Evolutionary conservation across 2,329 filamentous ascomycete species (phyloP).

Genomic region (Arthroderma sp.): DNA sequence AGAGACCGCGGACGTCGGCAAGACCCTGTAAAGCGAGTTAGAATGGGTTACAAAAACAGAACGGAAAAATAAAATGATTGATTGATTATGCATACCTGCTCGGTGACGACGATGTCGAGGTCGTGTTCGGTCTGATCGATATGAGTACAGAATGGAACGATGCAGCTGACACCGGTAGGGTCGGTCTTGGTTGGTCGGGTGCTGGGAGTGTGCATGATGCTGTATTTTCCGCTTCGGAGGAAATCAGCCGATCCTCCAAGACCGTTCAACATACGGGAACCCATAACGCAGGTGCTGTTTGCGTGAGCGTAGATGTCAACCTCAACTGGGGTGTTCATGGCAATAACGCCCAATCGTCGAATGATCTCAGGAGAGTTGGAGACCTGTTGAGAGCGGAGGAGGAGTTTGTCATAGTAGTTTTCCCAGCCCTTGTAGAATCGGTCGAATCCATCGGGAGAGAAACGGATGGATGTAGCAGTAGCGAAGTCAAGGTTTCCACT

Average conservation of each 20-base stretch:
- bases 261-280: slow-evolving; percentile 74
- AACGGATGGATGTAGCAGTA: slow-evolving; percentile 78
- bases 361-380: slow-evolving; percentile 88
- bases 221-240: slow-evolving; percentile 65
- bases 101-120: slow-evolving; percentile 72
- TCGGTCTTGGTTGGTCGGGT: slow-evolving; percentile 71
- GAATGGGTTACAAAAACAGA: not conserved
- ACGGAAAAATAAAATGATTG: not conserved
- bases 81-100: slow-evolving; percentile 31
- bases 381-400: slow-evolving; percentile 76
- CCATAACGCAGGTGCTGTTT: slow-evolving; percentile 83
- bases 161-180: slow-evolving; percentile 68
- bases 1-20: slow-evolving; percentile 71
- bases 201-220: slow-evolving; percentile 85
- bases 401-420: slow-evolving; percentile 63
- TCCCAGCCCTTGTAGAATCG: slow-evolving; percentile 84
- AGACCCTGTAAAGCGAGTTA: slow-evolving; percentile 42
- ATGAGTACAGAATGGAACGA: slow-evolving; percentile 89
- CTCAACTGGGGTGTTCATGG: slow-evolving; percentile 91
- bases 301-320: slow-evolving; percentile 92
- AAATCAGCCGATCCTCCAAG: slow-evolving; percentile 74
- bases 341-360: slow-evolving; percentile 71
- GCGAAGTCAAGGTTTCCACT: slow-evolving; percentile 77
- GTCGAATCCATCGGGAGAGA: slow-evolving; percentile 81
- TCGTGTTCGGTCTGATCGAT: slow-evolving; percentile 90